Evolutionary conservation across 1,284 basidiomycete species (phyloP).

Genomic region (Phylloporus sp.): DNA sequence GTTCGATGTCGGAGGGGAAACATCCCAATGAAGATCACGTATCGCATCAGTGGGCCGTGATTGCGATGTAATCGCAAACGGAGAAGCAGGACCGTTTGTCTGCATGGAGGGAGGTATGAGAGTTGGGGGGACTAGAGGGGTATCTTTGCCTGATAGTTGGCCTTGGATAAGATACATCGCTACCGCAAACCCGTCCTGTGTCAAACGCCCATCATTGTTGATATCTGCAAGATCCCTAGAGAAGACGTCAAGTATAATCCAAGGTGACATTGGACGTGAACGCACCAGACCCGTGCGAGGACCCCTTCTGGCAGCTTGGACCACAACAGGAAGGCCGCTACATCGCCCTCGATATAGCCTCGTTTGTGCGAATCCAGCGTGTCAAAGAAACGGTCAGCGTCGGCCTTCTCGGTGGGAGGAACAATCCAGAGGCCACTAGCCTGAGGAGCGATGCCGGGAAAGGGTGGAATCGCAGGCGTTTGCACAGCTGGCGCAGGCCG

Average conservation of each 20-base stretch:
- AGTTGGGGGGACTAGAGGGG: conserved; percentile 76
- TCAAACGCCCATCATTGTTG: conserved; percentile 87
- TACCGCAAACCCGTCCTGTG: conserved; percentile 94
- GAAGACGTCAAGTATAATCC: conserved; percentile 19
- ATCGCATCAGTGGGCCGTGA: conserved; percentile 48
- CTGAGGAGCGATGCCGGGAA: conserved; percentile 39
- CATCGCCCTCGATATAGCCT: conserved; percentile 91
- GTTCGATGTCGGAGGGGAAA: conserved; percentile 64
- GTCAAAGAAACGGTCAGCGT: conserved; percentile 85
- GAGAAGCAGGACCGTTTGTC: conserved; percentile 38
- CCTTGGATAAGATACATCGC: conserved; percentile 95
- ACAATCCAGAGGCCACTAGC: conserved; percentile 77
- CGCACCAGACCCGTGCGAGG: conserved; percentile 92
- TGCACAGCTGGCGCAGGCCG: conserved; percentile 27
- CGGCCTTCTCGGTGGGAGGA: conserved; percentile 81
- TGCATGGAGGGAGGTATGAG: conserved; percentile 87
- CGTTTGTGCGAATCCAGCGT: conserved; percentile 78
- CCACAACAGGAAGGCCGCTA: conserved; percentile 95
- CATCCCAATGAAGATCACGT: conserved; percentile 66
- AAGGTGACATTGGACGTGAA: conserved; percentile 9
- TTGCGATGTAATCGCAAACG: conserved; percentile 44
- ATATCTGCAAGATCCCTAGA: conserved; percentile 93
- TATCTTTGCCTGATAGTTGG: conserved; percentile 84
- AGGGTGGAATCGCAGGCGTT: conserved; percentile 29
- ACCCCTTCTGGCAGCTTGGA: conserved; percentile 86